Evolutionary conservation across 306 rosid species (phyloP).

Genomic region (Pterocarpus santalinus): DNA sequence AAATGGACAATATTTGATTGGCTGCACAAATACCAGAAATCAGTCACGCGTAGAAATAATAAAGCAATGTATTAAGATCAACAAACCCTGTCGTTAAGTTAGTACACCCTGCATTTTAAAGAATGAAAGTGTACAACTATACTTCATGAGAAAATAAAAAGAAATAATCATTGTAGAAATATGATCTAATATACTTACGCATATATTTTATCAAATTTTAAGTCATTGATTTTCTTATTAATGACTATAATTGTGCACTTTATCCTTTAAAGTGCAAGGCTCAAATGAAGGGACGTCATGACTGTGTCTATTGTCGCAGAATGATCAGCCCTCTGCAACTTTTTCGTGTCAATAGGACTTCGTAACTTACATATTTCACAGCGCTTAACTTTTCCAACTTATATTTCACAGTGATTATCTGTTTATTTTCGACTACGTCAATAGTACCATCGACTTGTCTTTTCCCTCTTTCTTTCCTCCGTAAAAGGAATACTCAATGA

Average conservation of each 20-base stretch:
- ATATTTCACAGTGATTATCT: background rate
- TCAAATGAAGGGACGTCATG: no score
- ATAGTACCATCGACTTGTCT: background rate
- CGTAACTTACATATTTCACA: no score
- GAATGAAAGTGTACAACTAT: no score
- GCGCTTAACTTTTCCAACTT: no score
- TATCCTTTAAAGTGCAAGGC: no score
- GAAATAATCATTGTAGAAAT: no score
- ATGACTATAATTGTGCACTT: background rate
- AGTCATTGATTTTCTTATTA: no score
- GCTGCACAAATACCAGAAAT: slow-evolving; percentile 64
- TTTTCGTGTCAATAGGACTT: background rate
- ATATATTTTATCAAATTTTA: no score
- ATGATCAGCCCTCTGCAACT: slow-evolving; percentile 36
- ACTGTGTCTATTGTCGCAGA: background rate
- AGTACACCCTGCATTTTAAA: background rate
- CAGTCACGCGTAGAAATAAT: slow-evolving; percentile 23
- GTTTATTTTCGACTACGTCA: no score
- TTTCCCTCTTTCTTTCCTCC: slow-evolving; percentile 23
- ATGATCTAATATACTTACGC: no score
- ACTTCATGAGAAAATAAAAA: no score
- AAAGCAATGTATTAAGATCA: slow-evolving; percentile 35
- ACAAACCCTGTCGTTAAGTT: slow-evolving; percentile 15
- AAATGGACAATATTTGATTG: slow-evolving; percentile 74
- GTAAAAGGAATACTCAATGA: background rate